Evolutionary conservation across 169 alveolate species (phyloP).

Genomic region (Plasmodium inui): DNA sequence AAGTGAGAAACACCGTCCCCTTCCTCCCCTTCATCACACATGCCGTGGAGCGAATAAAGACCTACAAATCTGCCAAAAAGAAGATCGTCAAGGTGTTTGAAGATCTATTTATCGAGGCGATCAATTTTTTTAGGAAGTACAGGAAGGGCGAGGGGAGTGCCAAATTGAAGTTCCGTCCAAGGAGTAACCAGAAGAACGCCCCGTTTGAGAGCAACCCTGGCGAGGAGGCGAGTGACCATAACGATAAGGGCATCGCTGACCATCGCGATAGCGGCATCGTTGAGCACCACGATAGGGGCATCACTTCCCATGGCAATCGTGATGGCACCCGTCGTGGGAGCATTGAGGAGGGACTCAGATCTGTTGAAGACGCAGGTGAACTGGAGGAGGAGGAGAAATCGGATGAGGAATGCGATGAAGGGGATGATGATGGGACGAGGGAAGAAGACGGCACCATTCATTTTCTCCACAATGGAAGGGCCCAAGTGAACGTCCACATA

Average conservation of each 20-base stretch:
- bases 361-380: not conserved
- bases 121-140: constrained; percentile 30
- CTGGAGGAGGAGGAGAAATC: not conserved
- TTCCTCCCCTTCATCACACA: constrained; percentile 19
- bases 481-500: constrained; percentile 8
- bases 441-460: not conserved
- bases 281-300: not conserved
- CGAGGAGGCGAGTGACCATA: not conserved
- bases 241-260: too few species aligned
- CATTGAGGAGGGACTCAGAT: not conserved
- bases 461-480: not conserved
- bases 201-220: not conserved
- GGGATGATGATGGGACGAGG: not conserved
- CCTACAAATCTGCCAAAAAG: constrained; percentile 15
- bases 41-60: constrained; percentile 20
- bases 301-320: not conserved
- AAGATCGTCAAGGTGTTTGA: constrained; percentile 35
- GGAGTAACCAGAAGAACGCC: not conserved
- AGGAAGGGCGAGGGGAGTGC: not conserved
- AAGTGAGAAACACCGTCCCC: constrained; percentile 28
- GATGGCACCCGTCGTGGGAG: not conserved
- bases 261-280: too few species aligned
- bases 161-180: not conserved
- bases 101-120: constrained; percentile 27
- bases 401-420: not conserved